Percentiles rank a stretch among this genome's conserved stretches.
These are phyloP conservation scores for Blastobotrys buckinghamii DNA, from an alignment of 1,139 yeast species.

Conservation along the genomic window DNA sequence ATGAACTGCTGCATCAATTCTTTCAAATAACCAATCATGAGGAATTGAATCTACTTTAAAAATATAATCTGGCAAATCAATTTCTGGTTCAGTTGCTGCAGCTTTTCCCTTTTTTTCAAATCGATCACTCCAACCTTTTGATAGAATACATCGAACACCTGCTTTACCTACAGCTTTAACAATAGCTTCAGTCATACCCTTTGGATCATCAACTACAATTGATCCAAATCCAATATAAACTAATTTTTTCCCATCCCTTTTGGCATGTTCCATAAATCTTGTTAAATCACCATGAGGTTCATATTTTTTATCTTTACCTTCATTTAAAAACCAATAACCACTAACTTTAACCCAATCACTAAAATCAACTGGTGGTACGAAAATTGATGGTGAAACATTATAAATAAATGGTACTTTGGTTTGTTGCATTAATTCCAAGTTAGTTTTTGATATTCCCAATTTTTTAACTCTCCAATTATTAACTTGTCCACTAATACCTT, in stretches of 20 bases:
- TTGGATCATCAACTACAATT: constrained; percentile 81
- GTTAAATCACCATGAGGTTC: constrained; percentile 57
- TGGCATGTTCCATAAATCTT: constrained; percentile 60
- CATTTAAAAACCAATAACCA: constrained; percentile 92
- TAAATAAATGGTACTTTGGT: constrained; percentile 80
- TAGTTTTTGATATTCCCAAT: constrained; percentile 62
- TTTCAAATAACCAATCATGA: constrained; percentile 91
- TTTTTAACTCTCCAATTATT: constrained; percentile 77
- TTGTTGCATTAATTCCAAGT: constrained; percentile 64
- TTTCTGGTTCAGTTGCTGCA: constrained; percentile 41
- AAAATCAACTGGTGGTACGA: constrained; percentile 91
- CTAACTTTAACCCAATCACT: constrained; percentile 93
- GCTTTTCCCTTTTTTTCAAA: constrained; percentile 33
- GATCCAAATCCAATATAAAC: constrained; percentile 96
- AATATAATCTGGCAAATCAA: constrained; percentile 62
- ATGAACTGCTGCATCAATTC: constrained; percentile 89
- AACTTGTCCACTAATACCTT: constrained; percentile 83
- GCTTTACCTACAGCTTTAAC: constrained; percentile 71
- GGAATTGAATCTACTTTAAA: constrained; percentile 70
- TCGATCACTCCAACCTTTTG: constrained; percentile 94
- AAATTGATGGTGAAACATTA: constrained; percentile 78
- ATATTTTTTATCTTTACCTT: constrained; percentile 43
- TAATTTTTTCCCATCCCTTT: constrained; percentile 53
- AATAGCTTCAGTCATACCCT: constrained; percentile 68
- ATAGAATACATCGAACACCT: constrained; percentile 78